Conservation (phyloP, 805 yeast genomes). For the Danielia reshetovae region DNA sequence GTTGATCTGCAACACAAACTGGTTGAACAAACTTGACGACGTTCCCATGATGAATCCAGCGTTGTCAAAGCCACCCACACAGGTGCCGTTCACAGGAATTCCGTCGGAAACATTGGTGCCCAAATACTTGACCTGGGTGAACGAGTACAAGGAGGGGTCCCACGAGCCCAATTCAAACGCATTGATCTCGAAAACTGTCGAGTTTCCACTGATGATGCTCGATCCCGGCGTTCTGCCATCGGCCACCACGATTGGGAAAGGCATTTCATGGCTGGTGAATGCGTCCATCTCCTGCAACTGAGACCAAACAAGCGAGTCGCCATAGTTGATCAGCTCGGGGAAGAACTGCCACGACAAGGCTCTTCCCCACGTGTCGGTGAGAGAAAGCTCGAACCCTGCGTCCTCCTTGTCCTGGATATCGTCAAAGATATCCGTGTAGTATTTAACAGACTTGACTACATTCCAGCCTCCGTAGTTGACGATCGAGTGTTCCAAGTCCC, state of each 20-base stretch:
- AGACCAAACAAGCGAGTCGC: slow-evolving; percentile 30
- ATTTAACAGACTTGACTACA: slow-evolving; percentile 11
- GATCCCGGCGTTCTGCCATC: slow-evolving; percentile 37
- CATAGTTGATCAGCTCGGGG: slow-evolving; percentile 21
- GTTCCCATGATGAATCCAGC: slow-evolving; percentile 43
- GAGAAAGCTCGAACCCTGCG: slow-evolving; percentile 34
- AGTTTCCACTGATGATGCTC: slow-evolving; percentile 26
- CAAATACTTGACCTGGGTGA: slow-evolving; percentile 62
- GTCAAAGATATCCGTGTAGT: slow-evolving; percentile 26
- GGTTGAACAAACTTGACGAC: slow-evolving; percentile 36
- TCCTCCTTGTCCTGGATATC: slow-evolving; percentile 29
- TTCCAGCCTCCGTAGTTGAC: slow-evolving; percentile 25
- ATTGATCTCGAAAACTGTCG: slow-evolving; percentile 36
- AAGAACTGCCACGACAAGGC: slow-evolving; percentile 40
- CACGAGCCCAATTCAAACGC: slow-evolving; percentile 68
- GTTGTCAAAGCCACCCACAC: slow-evolving; percentile 72
- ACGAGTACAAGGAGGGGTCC: slow-evolving; percentile 71
- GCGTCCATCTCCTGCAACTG: slow-evolving; percentile 20
- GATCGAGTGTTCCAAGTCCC: slow-evolving; percentile 31
- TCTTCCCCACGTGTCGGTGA: slow-evolving; percentile 43
- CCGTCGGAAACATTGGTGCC: slow-evolving; percentile 69
- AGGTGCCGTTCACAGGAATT: slow-evolving; percentile 40
- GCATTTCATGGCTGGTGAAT: slow-evolving; percentile 31
- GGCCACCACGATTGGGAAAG: slow-evolving; percentile 38
- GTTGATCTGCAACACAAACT: slow-evolving; percentile 23